Conservation (phyloP, 495 filamentous ascomycete species). For the Annulohypoxylon bovei region DNA sequence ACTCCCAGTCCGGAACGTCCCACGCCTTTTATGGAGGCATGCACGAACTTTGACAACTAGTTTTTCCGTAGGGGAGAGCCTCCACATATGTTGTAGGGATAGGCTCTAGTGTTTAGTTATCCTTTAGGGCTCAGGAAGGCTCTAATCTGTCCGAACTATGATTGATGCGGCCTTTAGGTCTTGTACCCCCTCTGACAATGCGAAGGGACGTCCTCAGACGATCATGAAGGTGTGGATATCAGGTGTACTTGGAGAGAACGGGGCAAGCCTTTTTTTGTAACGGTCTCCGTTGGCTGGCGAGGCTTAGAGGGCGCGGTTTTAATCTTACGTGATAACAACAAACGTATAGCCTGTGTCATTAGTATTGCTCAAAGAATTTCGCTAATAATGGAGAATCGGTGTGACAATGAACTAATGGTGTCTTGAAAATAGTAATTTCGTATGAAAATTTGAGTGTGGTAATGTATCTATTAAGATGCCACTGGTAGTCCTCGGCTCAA, state of each 20-base stretch:
- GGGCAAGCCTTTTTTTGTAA: conserved; percentile 22
- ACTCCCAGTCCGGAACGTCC: neutral
- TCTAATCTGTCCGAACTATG: neutral
- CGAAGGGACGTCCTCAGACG: neutral
- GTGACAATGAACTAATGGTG: neutral
- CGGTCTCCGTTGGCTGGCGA: conserved; percentile 28
- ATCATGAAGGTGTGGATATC: conserved; percentile 20
- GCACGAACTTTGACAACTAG: neutral
- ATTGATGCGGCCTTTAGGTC: neutral
- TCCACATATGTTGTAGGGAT: neutral
- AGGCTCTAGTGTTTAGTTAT: conserved; percentile 3
- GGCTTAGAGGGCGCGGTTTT: conserved; percentile 5
- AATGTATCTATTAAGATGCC: neutral
- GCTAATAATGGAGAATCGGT: conserved; percentile 9
- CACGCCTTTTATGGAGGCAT: neutral
- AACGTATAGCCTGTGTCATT: conserved; percentile 14
- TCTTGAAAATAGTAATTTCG: neutral
- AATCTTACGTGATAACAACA: conserved; percentile 10
- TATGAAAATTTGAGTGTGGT: neutral
- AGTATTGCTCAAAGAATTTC: conserved; percentile 7
- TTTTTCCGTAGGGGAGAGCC: neutral
- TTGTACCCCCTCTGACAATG: neutral
- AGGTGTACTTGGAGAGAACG: conserved; percentile 27
- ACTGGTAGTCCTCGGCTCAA: conserved; percentile 1
- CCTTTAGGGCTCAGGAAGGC: neutral